Conservation (phyloP, 768 basidiomycete genomes). For the Termitomyces sp. region DNA sequence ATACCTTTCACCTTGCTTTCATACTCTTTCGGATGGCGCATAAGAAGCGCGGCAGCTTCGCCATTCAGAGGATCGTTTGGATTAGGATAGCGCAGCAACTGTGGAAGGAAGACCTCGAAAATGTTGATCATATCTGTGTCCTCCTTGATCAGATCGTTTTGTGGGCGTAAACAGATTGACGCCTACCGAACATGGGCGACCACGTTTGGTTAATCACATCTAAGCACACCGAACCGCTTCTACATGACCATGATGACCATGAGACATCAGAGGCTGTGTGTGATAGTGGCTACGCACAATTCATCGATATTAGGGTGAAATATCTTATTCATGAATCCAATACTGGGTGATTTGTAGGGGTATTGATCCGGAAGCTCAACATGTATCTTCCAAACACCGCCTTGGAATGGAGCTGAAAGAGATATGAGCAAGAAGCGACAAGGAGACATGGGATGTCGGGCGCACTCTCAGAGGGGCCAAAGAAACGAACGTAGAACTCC, state of each 20-base stretch:
- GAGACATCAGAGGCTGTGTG: constrained; percentile 4
- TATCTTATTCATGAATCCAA: constrained; percentile 99
- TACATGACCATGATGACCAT: constrained; percentile 24
- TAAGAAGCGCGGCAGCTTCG: constrained; percentile 93
- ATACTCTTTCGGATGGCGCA: constrained; percentile 97
- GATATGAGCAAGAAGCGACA: background rate
- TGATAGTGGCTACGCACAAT: constrained; percentile 52
- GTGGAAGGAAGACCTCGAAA: constrained; percentile 96
- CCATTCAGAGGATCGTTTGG: constrained; percentile 98
- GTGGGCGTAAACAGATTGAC: background rate
- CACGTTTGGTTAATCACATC: constrained; percentile 99
- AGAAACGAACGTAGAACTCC: constrained; percentile 96
- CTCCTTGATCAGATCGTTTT: background rate
- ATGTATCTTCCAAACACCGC: constrained; percentile 99
- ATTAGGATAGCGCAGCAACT: constrained; percentile 95
- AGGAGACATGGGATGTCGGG: constrained; percentile 7
- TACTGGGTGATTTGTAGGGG: constrained; percentile 97
- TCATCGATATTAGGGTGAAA: constrained; percentile 99
- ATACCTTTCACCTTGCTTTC: constrained; percentile 89
- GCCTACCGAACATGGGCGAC: constrained; percentile 99
- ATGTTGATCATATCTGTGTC: constrained; percentile 96
- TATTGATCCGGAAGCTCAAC: constrained; percentile 98
- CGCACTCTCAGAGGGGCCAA: constrained; percentile 92
- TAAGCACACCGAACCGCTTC: constrained; percentile 96
- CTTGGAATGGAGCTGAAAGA: constrained; percentile 84